Base-by-base conservation (phyloP, 345 rosid species). In the Microcos paniculata region DNA sequence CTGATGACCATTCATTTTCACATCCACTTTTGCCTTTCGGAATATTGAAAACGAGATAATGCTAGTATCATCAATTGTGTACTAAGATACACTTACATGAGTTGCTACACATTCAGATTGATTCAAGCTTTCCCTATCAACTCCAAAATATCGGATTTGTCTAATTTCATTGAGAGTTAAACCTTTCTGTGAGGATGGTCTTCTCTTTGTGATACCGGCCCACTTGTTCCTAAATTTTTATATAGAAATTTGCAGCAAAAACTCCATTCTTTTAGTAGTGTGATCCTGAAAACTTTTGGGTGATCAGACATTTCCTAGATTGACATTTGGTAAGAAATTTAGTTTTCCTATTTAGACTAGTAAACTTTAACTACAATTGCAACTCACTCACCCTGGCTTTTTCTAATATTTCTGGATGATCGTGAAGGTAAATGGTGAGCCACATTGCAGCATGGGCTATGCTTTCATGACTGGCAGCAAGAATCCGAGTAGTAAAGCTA, bases 391-490 rank as follows among this genome's bases (percentile, higher is more conserved):
- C 86, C 82, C 61, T 81, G 16, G 81, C 85, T 45, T 75, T 74
- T 6, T 74, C 56, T 15, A 80, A 35, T 15, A 64, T 16, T 18
- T 49, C 19, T 49, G 53, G 82, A 52, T 77, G 70, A 19, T 68
- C 69, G 8, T 75, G 61, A 2, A 84, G 66, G 61, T 63, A 75
- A 21, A 79, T 2, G 14, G 48, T 42, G 0, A 81, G 76, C 83
- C 85, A 84, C 80, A 68, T 74, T 8, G 67, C 67, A 6, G 58
- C 48, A 52, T 74, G 80, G 1, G 80, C 78, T 0, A 79, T 61
- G 58, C 78, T 70, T 58, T 84, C 87, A 64, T 84, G 87, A 33
- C 83, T 85, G 1, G 80, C 87, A 40, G 55, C 77, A 80, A 70
- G 72, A 73, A 65, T 66, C 63, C 31, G 16, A 80, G 16, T n/a